Evolutionary conservation across 2,329 filamentous ascomycete genomes (phyloP), one percentile per base, ranked within the genome.

Genomic region (Calonectria pauciramosa): DNA sequence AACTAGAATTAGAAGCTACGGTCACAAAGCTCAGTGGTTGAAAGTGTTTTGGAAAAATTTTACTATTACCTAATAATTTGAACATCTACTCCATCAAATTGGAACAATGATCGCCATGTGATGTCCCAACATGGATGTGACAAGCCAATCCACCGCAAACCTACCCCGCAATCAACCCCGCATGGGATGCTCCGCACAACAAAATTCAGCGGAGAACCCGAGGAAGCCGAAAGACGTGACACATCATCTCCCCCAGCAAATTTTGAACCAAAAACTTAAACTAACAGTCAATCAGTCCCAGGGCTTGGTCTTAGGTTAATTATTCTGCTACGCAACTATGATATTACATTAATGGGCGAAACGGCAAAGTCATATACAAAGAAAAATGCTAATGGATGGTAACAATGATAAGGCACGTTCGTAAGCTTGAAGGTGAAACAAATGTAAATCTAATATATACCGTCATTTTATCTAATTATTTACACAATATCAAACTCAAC

Each of bases 401-500:
- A 16, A 16, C 2, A 13, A 16, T 16, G 5, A 44, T 18, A 18
- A 5, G 16, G 18, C 38, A 44, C 20, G 1, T n/a, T n/a, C 41
- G 7, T n/a, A n/a, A n/a, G n/a, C n/a, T n/a, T n/a, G n/a, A n/a
- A 23, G 2, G 13, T 44, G 10, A n/a, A 47, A 13, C 20, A 47
- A 47, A 47, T 23, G 1, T 23, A 13, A 47, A 47, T 47, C 20
- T 47, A 47, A 47, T 23, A 23, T 47, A 23, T 23, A 47, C 20
- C 18, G 4, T 30, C 14, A 18, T 56, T 36, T n/a, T 18, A 28
- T 41, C 9, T 28, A 41, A 16, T 54, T 44, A 18, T 60, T 66
- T 60, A 77, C 26, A 75, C 76, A 44, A 79, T 77, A 36, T 80
- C 76, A 73, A 82, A 81, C 68, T 81, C 78, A 28, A 82, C 63